phyloP scores from a whole-genome alignment of 495 filamentous ascomycete species.

The Penicillium cinerascens region DNA sequence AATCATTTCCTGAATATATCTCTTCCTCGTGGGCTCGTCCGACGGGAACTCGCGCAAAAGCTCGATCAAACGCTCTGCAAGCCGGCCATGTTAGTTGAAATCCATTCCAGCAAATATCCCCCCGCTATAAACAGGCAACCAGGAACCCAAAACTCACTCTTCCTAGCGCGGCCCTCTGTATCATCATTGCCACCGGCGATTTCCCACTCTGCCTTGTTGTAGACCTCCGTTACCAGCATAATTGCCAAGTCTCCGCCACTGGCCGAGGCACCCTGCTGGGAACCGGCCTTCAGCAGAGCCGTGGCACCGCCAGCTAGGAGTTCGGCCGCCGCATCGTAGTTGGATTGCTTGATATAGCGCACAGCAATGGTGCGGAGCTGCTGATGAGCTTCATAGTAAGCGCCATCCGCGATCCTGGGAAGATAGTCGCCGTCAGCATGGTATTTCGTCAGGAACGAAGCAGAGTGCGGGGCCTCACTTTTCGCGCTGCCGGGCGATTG shows the following conservation, averaged over 20 bases:
- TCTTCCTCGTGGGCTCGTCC: slow-evolving; percentile 85
- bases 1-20: slow-evolving; percentile 84
- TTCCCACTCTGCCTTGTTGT: slow-evolving; percentile 74
- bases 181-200: slow-evolving; percentile 57
- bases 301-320: slow-evolving; percentile 81
- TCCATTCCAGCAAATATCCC: neutral
- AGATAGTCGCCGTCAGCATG: slow-evolving; percentile 10
- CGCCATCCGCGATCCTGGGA: slow-evolving; percentile 80
- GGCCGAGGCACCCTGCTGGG: slow-evolving; percentile 66
- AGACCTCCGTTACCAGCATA: slow-evolving; percentile 80
- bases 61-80: slow-evolving; percentile 53
- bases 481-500: slow-evolving; percentile 65
- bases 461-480: slow-evolving; percentile 45
- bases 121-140: neutral
- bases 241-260: slow-evolving; percentile 89
- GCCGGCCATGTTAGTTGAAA: neutral
- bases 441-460: neutral
- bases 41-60: slow-evolving; percentile 74
- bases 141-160: slow-evolving; percentile 34
- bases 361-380: slow-evolving; percentile 91
- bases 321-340: slow-evolving; percentile 81
- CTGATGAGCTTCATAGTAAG: slow-evolving; percentile 96
- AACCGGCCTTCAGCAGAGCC: slow-evolving; percentile 76
- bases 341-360: slow-evolving; percentile 80
- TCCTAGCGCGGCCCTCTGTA: slow-evolving; percentile 35